A percentile compares a stretch with the other conserved stretches of the same genome.
These are phyloP conservation scores for Thermomucor indicae-seudaticae DNA, from an alignment of 371 early-diverging fungal genomes.

Conservation along the genomic window DNA sequence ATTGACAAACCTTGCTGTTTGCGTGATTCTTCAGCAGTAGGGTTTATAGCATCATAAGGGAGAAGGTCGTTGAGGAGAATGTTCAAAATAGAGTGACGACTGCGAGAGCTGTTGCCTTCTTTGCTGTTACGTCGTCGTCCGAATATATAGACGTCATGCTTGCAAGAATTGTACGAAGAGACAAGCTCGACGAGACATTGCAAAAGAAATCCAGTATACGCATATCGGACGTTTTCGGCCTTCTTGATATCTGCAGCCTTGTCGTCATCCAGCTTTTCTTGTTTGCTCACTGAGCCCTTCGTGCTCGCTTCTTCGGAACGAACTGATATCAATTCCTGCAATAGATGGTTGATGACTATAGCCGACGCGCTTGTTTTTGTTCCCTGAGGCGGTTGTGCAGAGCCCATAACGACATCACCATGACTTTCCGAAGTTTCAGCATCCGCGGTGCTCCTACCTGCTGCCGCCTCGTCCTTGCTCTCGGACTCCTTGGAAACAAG, in stretches of 20 bases:
- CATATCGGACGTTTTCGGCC: slow-evolving; percentile 40
- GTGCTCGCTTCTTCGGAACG: slow-evolving; percentile 13
- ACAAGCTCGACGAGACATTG: slow-evolving; percentile 86
- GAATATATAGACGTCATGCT: slow-evolving; percentile 65
- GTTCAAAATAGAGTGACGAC: slow-evolving; percentile 36
- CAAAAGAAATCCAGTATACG: slow-evolving; percentile 79
- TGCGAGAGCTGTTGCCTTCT: slow-evolving; percentile 24
- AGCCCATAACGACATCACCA: not conserved
- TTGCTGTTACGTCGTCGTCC: slow-evolving; percentile 50
- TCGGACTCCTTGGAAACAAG: slow-evolving; percentile 21
- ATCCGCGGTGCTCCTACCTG: slow-evolving; percentile 3
- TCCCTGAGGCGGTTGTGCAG: not conserved
- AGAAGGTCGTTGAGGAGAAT: slow-evolving; percentile 62
- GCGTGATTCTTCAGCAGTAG: slow-evolving; percentile 46
- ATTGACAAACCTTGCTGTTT: slow-evolving; percentile 62
- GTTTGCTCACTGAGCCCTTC: slow-evolving; percentile 8
- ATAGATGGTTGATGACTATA: slow-evolving; percentile 28
- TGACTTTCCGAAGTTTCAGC: not conserved
- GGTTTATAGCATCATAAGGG: slow-evolving; percentile 52
- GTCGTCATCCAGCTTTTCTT: slow-evolving; percentile 8
- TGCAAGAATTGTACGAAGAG: slow-evolving; percentile 81
- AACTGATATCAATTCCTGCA: slow-evolving; percentile 32
- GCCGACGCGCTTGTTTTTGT: slow-evolving; percentile 19
- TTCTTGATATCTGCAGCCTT: slow-evolving; percentile 22
- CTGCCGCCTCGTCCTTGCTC: not conserved